Conservation (phyloP, 176 grass and related monocot species). For the Cenchrus fungigraminus region DNA sequence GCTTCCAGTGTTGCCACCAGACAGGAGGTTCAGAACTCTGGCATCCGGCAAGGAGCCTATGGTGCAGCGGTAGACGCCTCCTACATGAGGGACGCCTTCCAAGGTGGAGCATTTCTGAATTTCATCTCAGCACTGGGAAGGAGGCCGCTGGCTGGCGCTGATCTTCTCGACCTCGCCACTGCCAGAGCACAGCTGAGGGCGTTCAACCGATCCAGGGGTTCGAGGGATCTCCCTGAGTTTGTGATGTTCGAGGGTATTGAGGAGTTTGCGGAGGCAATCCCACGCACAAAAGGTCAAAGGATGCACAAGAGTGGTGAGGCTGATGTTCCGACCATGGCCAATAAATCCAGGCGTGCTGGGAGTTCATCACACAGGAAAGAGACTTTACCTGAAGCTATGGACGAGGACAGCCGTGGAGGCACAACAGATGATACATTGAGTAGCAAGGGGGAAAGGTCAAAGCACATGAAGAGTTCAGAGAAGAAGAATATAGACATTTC, state of each 20-base stretch:
- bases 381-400: background rate
- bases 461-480: conserved; percentile 15
- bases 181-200: conserved; percentile 72
- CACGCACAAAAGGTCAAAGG: conserved; percentile 27
- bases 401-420: conserved; percentile 13
- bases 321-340: conserved; percentile 40
- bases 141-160: conserved; percentile 45
- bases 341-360: conserved; percentile 15
- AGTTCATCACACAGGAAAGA: conserved; percentile 16
- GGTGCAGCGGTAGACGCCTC: conserved; percentile 39
- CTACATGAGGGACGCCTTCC: conserved; percentile 64
- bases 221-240: conserved; percentile 64
- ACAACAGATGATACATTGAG: conserved; percentile 12
- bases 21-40: conserved; percentile 67
- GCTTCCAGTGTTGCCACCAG: conserved; percentile 26
- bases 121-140: conserved; percentile 64
- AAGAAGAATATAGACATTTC: conserved; percentile 36
- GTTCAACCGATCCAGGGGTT: conserved; percentile 63
- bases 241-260: conserved; percentile 43
- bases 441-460: conserved; percentile 36
- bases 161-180: conserved; percentile 64
- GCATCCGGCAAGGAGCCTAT: conserved; percentile 54
- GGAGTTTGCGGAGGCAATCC: background rate
- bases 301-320: conserved; percentile 22
- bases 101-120: conserved; percentile 45